These are phyloP conservation scores for Pseudogymnoascus sp. DNA, from an alignment of 2,329 filamentous ascomycete species.

Conservation along the genomic window DNA sequence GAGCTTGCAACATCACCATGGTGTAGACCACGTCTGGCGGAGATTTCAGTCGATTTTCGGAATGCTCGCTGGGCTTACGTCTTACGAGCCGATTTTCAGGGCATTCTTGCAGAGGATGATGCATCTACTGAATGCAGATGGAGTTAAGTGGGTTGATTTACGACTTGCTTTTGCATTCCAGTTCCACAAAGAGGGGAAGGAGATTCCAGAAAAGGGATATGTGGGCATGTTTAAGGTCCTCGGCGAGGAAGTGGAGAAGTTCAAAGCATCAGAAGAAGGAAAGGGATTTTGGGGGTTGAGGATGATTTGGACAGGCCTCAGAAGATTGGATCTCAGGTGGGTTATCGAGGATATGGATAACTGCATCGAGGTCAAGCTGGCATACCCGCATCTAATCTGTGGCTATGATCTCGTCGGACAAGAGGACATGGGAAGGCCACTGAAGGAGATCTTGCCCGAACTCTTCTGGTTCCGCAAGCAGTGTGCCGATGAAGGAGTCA, in stretches of 20 bases:
- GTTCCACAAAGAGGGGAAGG: constrained; percentile 57
- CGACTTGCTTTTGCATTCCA: constrained; percentile 64
- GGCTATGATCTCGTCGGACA: constrained; percentile 88
- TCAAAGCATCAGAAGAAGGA: constrained; percentile 63
- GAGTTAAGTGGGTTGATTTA: constrained; percentile 77
- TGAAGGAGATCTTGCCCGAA: constrained; percentile 70
- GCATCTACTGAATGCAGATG: constrained; percentile 64
- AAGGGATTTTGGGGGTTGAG: constrained; percentile 74
- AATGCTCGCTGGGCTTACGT: constrained; percentile 64
- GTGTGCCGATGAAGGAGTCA: constrained; percentile 66
- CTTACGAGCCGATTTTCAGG: constrained; percentile 86
- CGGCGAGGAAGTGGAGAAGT: constrained; percentile 67
- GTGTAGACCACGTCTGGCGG: constrained; percentile 73
- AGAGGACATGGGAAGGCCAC: constrained; percentile 69
- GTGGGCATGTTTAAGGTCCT: constrained; percentile 62
- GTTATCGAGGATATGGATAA: constrained; percentile 78
- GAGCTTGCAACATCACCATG: constrained; percentile 70
- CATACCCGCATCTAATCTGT: constrained; percentile 69
- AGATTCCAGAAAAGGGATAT: constrained; percentile 59
- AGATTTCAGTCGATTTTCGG: constrained; percentile 72
- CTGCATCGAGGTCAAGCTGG: constrained; percentile 73
- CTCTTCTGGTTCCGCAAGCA: constrained; percentile 90
- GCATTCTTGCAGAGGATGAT: constrained; percentile 65
- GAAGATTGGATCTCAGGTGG: constrained; percentile 51
- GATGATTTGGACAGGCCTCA: constrained; percentile 75